phyloP scores from a whole-genome alignment of 2,329 filamentous ascomycete species.

The Colletotrichum abscissum region DNA sequence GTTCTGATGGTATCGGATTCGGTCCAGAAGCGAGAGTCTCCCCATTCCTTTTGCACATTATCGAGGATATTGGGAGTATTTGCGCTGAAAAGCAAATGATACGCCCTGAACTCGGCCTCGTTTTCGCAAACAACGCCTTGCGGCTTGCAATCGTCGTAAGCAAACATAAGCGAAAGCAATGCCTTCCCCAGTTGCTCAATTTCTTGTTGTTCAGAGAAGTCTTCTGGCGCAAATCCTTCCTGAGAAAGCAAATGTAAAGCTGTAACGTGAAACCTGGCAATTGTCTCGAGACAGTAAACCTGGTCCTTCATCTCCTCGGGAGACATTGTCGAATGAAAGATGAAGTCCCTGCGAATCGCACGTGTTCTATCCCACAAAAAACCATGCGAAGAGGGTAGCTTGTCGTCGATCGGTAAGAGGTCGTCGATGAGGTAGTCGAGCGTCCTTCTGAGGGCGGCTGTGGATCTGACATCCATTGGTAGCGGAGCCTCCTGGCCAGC shows the following conservation, averaged over 20 bases:
- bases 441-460: conserved; percentile 66
- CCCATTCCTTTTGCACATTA: conserved; percentile 66
- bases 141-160: conserved; percentile 74
- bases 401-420: conserved; percentile 65
- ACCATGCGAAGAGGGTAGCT: conserved; percentile 67
- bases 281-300: conserved; percentile 73
- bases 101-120: conserved; percentile 74
- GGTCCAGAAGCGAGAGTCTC: conserved; percentile 62
- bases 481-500: conserved; percentile 75
- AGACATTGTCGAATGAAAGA: conserved; percentile 72
- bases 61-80: conserved; percentile 67
- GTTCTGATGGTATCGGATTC: conserved; percentile 69
- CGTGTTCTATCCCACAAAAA: conserved; percentile 77
- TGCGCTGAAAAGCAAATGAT: conserved; percentile 72
- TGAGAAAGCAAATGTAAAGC: conserved; percentile 72
- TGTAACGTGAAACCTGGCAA: conserved; percentile 74
- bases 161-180: conserved; percentile 71
- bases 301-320: conserved; percentile 67
- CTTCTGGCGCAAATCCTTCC: conserved; percentile 65
- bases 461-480: conserved; percentile 75
- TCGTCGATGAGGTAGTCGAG: conserved; percentile 73
- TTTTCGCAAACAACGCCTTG: conserved; percentile 69
- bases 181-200: conserved; percentile 75
- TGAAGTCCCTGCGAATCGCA: conserved; percentile 75
- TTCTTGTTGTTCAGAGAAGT: conserved; percentile 75